These are phyloP conservation scores for Coemansia sp. DNA, from an alignment of 192 early-diverging fungal genomes.

Conservation along the genomic window DNA sequence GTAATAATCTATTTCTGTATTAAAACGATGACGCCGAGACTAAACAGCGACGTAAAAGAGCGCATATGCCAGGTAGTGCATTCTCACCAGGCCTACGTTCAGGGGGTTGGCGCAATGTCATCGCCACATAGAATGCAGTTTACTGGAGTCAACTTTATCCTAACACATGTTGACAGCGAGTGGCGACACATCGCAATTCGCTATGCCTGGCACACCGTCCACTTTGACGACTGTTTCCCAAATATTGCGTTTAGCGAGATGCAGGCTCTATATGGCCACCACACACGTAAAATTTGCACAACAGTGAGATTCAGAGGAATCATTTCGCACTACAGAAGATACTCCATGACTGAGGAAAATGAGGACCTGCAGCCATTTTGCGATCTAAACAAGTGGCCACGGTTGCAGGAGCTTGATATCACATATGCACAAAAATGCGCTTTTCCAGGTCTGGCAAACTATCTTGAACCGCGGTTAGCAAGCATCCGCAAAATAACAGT, in stretches of 20 bases:
- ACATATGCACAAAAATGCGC: conserved; percentile 49
- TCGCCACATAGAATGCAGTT: conserved; percentile 21
- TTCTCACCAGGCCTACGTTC: not conserved
- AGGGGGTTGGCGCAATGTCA: not conserved
- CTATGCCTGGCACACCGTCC: conserved; percentile 47
- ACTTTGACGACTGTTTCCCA: conserved; percentile 20
- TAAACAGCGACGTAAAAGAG: conserved; percentile 47
- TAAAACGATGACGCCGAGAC: conserved; percentile 10
- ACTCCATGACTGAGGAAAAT: conserved; percentile 33
- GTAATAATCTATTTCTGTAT: not conserved
- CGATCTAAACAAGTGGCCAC: conserved; percentile 30
- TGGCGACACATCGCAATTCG: conserved; percentile 38
- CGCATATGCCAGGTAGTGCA: conserved; percentile 37
- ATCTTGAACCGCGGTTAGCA: conserved; percentile 42
- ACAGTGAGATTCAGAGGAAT: conserved; percentile 41
- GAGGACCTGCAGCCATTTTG: conserved; percentile 42
- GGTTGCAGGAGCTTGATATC: conserved; percentile 38
- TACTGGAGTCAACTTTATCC: conserved; percentile 8
- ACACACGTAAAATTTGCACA: conserved; percentile 38
- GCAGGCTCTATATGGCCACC: conserved; percentile 14
- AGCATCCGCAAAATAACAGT: conserved; percentile 27
- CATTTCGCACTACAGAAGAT: conserved; percentile 40
- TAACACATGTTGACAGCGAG: conserved; percentile 34
- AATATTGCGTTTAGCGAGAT: conserved; percentile 7
- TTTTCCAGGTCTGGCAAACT: conserved; percentile 45